Evolutionary conservation across 2,329 filamentous ascomycete genomes (phyloP), one percentile per base, ranked within the genome.

Genomic region (Colletotrichum liaoningense): DNA sequence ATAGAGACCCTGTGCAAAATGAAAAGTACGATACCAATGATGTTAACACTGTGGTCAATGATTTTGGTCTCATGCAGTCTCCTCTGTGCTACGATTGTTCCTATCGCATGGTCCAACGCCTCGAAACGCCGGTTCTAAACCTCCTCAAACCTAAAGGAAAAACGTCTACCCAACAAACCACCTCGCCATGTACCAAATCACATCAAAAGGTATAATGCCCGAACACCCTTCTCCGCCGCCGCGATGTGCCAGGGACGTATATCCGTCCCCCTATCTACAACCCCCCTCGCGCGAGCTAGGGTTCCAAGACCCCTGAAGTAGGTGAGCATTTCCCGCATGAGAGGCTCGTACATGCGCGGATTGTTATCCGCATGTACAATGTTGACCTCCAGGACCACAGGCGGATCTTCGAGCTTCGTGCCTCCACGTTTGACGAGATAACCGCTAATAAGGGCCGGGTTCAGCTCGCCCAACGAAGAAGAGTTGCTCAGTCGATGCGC

Each of bases 241-340:
- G 91, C 92, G 73, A 96, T 85, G 85, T 96, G 94, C 93, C 94
- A 94, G 22, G 94, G 94, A 77, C 93, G 84, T n/a, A 91, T 87
- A 78, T 92, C 90, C 62, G 84, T 86, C 67, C 90, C 85, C 73
- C 86, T 82, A 77, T 90, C 88, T 78, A 91, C 84, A 78, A 92
- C 84, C 0, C 91, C 93, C 73, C 92, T 89, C 26, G 91, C 89
- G 75, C 91, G 88, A 1, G 93, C 93, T 77, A 97, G 79, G 22
- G 93, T 90, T 0, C 91, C 92, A 74, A 97, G 80, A 0, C 89
- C 91, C 56, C 93, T 84, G 79, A 93, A 96, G 80, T 92, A 90
- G 35, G 85, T 87, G 70, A 97, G 79, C 80, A 94, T 91, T 79
- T 97, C 94, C 75, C 91, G 86, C 46, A 96, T 80, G 24, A 94